A percentile compares a stretch with the other conserved stretches of the same genome.
These are phyloP conservation scores for Paecilomyces niveus DNA, from an alignment of 2,329 filamentous ascomycete species.

Conservation along the genomic window DNA sequence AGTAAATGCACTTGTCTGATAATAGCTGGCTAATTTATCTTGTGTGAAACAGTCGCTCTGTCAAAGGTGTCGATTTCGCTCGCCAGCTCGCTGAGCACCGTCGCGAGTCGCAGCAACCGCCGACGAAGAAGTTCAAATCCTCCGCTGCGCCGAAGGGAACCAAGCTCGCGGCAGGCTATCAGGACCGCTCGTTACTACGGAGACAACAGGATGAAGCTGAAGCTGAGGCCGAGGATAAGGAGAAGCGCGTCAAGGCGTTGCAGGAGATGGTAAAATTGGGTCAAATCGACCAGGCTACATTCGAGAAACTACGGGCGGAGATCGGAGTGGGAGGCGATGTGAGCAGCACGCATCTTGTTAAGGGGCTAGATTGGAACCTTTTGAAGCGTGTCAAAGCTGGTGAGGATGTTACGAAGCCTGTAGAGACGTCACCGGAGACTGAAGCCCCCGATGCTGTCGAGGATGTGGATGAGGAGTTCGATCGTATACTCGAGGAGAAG, in stretches of 20 bases:
- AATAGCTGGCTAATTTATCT: background rate
- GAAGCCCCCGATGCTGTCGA: slow-evolving; percentile 15
- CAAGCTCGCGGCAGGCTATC: slow-evolving; percentile 72
- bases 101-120: slow-evolving; percentile 46
- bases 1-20: background rate
- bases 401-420: slow-evolving; percentile 45
- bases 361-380: slow-evolving; percentile 82
- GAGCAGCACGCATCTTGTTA: slow-evolving; percentile 76
- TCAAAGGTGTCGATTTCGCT: slow-evolving; percentile 65
- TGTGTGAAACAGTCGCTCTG: slow-evolving; percentile 51
- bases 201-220: slow-evolving; percentile 41
- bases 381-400: slow-evolving; percentile 39
- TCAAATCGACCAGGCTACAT: slow-evolving; percentile 73
- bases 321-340: slow-evolving; percentile 74
- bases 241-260: slow-evolving; percentile 64
- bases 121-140: slow-evolving; percentile 68
- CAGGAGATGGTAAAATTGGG: slow-evolving; percentile 77
- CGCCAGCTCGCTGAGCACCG: slow-evolving; percentile 74
- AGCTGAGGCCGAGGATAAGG: slow-evolving; percentile 47
- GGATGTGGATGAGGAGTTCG: slow-evolving; percentile 58
- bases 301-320: slow-evolving; percentile 65
- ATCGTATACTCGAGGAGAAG: slow-evolving; percentile 33
- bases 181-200: slow-evolving; percentile 68
- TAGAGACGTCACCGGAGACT: slow-evolving; percentile 16
- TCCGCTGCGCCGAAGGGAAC: slow-evolving; percentile 72